Base-by-base conservation (phyloP, 2,329 filamentous ascomycete species). In the Bipolaris cookei region DNA sequence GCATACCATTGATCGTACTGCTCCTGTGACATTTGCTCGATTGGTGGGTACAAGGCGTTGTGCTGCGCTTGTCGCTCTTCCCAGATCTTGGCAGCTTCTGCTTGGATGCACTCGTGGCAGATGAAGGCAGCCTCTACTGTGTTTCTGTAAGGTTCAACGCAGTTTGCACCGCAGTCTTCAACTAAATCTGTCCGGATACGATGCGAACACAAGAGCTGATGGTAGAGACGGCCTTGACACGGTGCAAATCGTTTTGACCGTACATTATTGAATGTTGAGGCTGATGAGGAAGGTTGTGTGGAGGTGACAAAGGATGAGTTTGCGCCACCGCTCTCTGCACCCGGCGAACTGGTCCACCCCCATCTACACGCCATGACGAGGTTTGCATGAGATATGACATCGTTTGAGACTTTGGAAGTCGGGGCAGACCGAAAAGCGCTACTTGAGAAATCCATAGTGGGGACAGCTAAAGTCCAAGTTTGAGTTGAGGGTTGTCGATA, bases 151-250 rank as follows among this genome's bases (percentile, higher is more conserved):
- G 73, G 69, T 21, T 76, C 73, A 13, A 75, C 59, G 32, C 74
- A 76, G 51, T 75, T 76, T 38, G 56, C 49, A 21, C 71, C 73
- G 46, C 74, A 75, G 20, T 75, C 70, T 51, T 76, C 73, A 5
- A 75, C 72, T 0, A 75, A 42, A 51, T 75, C 71, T 3, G 74
- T 76, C 16, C 74, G 70, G 38, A 76, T 66, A 5, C 70, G 68
- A 58, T 76, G 74, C 16, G 72, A 73, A 48, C 74, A 75, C 6
- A 67, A 52, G 4, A 76, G 69, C 49, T 75, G 73, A 41, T 76
- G 74, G 35, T 75, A 75, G 6, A 75, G 66, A 6, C 71, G 71
- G 10, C 72, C 72, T 51, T 71, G 69, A 48, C 74, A 76, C 18
- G 71, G 67, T 23, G 66, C 65, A 45, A 74, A 70, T 23, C 72